A percentile compares a stretch with the other conserved stretches of the same genome.
Evolutionary conservation across 129 eudicot species (phyloP).

Genomic region (Logfia minima): DNA sequence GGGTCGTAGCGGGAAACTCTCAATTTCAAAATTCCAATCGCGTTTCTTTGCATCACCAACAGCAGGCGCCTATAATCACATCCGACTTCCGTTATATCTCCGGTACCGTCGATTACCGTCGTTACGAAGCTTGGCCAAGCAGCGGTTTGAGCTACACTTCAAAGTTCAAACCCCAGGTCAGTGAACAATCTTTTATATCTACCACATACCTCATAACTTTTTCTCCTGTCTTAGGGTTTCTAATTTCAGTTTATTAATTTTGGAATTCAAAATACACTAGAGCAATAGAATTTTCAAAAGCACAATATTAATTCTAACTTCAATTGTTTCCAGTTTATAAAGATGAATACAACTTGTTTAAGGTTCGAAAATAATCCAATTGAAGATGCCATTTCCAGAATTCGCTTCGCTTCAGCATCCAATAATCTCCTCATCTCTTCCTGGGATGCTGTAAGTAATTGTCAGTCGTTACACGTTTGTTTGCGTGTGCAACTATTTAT

Average conservation of each 20-base stretch:
- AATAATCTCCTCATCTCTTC: slow-evolving; percentile 89
- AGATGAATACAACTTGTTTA: slow-evolving; percentile 53
- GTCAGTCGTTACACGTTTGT: not conserved
- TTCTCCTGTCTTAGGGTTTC: not conserved
- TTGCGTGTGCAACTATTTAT: slow-evolving; percentile 8
- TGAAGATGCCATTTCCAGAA: slow-evolving; percentile 65
- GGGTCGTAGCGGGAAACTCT: slow-evolving; percentile 27
- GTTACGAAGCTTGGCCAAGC: not conserved
- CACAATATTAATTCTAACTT: not conserved
- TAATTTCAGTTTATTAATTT: not conserved
- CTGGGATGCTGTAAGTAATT: slow-evolving; percentile 79
- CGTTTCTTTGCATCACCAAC: slow-evolving; percentile 5
- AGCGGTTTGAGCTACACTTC: slow-evolving; percentile 8
- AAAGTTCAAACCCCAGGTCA: not conserved
- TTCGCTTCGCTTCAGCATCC: slow-evolving; percentile 68
- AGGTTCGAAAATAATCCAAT: slow-evolving; percentile 47
- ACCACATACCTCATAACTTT: not conserved
- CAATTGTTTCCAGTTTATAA: slow-evolving; percentile 22
- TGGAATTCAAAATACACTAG: not conserved
- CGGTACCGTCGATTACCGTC: slow-evolving; percentile 13
- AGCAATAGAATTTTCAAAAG: not conserved
- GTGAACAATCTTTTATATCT: not conserved
- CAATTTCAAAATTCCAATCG: slow-evolving; percentile 4
- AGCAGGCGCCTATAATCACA: not conserved
- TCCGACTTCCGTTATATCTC: not conserved